Percentiles rank a stretch among this genome's conserved stretches.
These are phyloP conservation scores for Cutaneotrichosporon curvatum DNA, from an alignment of 1,284 basidiomycete genomes.

Conservation along the genomic window DNA sequence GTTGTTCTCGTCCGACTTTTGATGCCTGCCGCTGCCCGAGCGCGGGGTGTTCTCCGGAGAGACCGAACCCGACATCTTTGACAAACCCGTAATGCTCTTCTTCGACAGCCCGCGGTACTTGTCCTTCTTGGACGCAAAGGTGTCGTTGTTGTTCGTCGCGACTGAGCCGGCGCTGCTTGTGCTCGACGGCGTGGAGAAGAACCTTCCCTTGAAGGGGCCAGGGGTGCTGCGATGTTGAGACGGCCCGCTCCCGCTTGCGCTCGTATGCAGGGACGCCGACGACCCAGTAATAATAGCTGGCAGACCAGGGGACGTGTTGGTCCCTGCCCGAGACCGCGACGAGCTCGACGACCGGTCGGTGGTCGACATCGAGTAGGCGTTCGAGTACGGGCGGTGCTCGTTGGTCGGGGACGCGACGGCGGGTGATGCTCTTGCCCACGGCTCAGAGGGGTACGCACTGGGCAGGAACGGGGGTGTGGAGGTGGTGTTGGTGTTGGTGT, in stretches of 20 bases:
- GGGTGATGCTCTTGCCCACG: slow-evolving; percentile 5
- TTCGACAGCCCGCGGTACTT: slow-evolving; percentile 24
- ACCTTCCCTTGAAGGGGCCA: slow-evolving; percentile 34
- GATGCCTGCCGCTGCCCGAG: not conserved
- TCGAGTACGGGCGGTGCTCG: slow-evolving; percentile 11
- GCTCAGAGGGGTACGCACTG: slow-evolving; percentile 12
- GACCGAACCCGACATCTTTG: not conserved
- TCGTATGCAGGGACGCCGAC: slow-evolving; percentile 14
- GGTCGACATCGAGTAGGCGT: slow-evolving; percentile 17
- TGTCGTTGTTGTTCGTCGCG: not conserved
- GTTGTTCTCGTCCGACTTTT: slow-evolving; percentile 6
- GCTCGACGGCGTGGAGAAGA: slow-evolving; percentile 41
- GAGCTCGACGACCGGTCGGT: slow-evolving; percentile 18
- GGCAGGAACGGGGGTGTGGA: slow-evolving; percentile 9
- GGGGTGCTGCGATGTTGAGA: slow-evolving; percentile 12
- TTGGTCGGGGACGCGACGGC: slow-evolving; percentile 1
- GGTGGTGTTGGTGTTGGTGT: not conserved
- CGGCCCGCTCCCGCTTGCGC: slow-evolving; percentile 3
- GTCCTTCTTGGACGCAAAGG: slow-evolving; percentile 17
- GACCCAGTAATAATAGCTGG: slow-evolving; percentile 5
- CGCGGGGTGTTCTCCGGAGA: slow-evolving; percentile 3
- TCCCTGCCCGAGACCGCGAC: slow-evolving; percentile 8
- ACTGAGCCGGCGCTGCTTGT: slow-evolving; percentile 5
- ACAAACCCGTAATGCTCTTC: not conserved
- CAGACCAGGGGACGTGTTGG: slow-evolving; percentile 3